phyloP scores from a whole-genome alignment of 768 basidiomycete species.

The Rhodotorula sphaerocarpa region DNA sequence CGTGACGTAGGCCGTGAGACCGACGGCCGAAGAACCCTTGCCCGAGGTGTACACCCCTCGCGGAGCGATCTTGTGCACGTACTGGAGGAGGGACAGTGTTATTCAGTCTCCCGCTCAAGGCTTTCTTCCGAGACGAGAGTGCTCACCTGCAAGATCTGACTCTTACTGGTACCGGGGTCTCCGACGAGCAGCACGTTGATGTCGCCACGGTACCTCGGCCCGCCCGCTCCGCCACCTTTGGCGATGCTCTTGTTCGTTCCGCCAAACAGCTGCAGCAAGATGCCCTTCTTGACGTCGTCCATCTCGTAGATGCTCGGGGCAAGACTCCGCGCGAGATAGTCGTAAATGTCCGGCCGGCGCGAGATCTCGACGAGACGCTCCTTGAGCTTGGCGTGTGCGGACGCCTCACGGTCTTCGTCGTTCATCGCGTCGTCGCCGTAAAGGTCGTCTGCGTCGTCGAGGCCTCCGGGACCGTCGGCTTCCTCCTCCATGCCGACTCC shows the following conservation, averaged over 20 bases:
- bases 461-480: conserved; percentile 45
- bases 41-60: conserved; percentile 96
- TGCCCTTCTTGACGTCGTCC: conserved; percentile 99
- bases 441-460: conserved; percentile 42
- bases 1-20: conserved; percentile 96
- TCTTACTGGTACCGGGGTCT: conserved; percentile 94
- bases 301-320: conserved; percentile 96
- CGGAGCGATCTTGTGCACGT: conserved; percentile 97
- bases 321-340: conserved; percentile 69
- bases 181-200: conserved; percentile 96
- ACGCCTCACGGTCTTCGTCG: conserved; percentile 45
- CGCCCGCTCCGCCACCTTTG: conserved; percentile 86
- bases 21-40: conserved; percentile 96
- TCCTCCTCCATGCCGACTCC: conserved; percentile 61
- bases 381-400: conserved; percentile 50
- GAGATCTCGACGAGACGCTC: conserved; percentile 66
- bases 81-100: conserved; percentile 51
- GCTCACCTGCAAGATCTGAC: conserved; percentile 79
- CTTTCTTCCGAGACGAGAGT: neutral
- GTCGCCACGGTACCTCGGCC: conserved; percentile 92
- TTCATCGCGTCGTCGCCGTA: conserved; percentile 42
- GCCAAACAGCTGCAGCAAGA: conserved; percentile 88
- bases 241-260: conserved; percentile 95
- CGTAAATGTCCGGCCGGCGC: conserved; percentile 70
- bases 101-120: neutral